Base-by-base conservation (phyloP, 1,284 basidiomycete species). In the Ceratobasidium papillatum region DNA sequence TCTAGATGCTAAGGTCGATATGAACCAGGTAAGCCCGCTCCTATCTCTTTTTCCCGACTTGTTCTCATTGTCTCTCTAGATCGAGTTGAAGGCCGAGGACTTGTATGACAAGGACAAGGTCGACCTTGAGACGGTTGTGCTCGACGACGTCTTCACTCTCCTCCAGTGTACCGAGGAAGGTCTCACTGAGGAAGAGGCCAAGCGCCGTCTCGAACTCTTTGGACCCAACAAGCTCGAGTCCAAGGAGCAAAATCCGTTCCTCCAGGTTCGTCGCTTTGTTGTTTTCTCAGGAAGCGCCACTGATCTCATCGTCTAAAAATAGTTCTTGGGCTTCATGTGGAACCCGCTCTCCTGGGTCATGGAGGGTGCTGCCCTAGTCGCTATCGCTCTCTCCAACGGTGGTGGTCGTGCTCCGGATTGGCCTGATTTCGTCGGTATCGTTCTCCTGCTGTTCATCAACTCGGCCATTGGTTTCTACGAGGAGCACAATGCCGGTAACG, bases 341-440 rank as follows among this genome's bases (percentile, higher is more conserved):
- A 98, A 98, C 86, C 96, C 96, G 68, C 88, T 98, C 30, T 98
- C 96, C 51, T 99, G 96, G 96, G 97, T 99, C 85, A 99, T 99
- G 96, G 96, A 99, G 84, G 95, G 93, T 79, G 96, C 96, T 74
- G 96, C 96, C 64, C 87, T 98, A 65, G 96, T 99, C 82, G 96
- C 96, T 76, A 98, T 98, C 82, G 96, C 90, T 59, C 90, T 99
- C 51, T 98, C 96, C 77, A 99, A 99, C 84, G 96, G 97, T 85
- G 91, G 90, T 79, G 86, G 87, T 77, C 86, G 87, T 78, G 89
- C 96, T 62, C 96, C 96, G 54, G 95, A 99, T 82, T 98, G 97
- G 97, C 87, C 92, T 82, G 96, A 99, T 87, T 99, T 99, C 85
- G 89, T 95, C 84, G 96, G 96, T 90, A 99, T 99, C 85, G 86